Evolutionary conservation across 495 filamentous ascomycete genomes (phyloP).

Genomic region (Cetradonia linearis): DNA sequence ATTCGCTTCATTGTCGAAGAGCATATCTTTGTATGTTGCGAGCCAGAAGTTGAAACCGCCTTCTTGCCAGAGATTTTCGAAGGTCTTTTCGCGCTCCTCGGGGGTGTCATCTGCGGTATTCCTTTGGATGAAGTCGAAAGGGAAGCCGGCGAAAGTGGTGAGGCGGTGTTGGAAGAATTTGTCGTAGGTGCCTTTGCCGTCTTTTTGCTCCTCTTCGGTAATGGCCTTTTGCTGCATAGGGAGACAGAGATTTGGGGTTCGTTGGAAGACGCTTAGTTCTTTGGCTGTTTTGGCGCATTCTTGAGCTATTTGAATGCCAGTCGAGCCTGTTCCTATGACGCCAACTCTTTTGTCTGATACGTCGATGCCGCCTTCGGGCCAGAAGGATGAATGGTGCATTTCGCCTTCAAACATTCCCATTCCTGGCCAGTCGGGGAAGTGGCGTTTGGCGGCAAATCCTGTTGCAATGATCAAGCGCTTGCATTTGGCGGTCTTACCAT

Average conservation of each 20-base stretch:
- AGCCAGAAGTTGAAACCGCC: conserved; percentile 47
- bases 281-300: conserved; percentile 32
- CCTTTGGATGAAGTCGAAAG: conserved; percentile 32
- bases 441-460: conserved; percentile 29
- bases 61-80: conserved; percentile 36
- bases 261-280: conserved; percentile 40
- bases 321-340: conserved; percentile 51
- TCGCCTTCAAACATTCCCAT: conserved; percentile 43
- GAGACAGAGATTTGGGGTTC: conserved; percentile 45
- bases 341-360: conserved; percentile 41
- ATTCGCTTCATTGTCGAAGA: conserved; percentile 40
- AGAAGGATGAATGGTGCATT: conserved; percentile 48
- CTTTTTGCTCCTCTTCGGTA: conserved; percentile 36
- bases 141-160: conserved; percentile 39
- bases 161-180: conserved; percentile 38
- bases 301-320: conserved; percentile 48
- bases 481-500: conserved; percentile 36
- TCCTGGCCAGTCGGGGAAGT: conserved; percentile 42
- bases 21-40: conserved; percentile 40
- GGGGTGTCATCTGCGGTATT: conserved; percentile 39
- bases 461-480: conserved; percentile 41
- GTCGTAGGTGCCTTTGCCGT: conserved; percentile 34
- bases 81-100: conserved; percentile 39
- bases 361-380: conserved; percentile 44
- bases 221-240: conserved; percentile 42